Evolutionary conservation across 257 asterid genomes (phyloP).

Genomic region (Nicotiana paniculata): DNA sequence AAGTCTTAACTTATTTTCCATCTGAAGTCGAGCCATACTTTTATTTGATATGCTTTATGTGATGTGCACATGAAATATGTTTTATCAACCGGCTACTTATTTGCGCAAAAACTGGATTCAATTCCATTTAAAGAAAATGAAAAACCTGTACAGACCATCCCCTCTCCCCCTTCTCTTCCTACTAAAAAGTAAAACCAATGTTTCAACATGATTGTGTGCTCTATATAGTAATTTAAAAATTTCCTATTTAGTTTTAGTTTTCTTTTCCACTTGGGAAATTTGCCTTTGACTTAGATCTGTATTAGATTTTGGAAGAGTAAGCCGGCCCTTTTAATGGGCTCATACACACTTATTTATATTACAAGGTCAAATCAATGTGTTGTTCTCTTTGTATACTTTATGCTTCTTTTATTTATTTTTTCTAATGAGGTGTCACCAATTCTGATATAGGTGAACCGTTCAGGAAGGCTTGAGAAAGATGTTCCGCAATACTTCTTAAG

Average conservation of each 20-base stretch:
- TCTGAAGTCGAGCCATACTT: not conserved
- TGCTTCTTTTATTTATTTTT: constrained; percentile 14
- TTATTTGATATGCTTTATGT: not conserved
- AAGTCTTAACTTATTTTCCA: not conserved
- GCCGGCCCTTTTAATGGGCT: not conserved
- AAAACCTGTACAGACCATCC: too few relatives aligned
- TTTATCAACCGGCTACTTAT: too few relatives aligned
- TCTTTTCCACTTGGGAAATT: not conserved
- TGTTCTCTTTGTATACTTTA: constrained; percentile 4
- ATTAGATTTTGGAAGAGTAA: not conserved
- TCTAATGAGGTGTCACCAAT: constrained; percentile 18
- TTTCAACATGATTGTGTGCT: not conserved
- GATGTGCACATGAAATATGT: not conserved
- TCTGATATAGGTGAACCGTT: constrained; percentile 73
- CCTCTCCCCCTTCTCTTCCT: too few relatives aligned
- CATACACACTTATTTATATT: not conserved
- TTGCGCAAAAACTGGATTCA: too few relatives aligned
- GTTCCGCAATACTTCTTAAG: constrained; percentile 74
- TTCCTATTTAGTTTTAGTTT: not conserved
- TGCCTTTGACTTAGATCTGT: not conserved
- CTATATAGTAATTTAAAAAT: not conserved
- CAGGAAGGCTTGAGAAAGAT: constrained; percentile 74
- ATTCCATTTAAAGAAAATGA: too few relatives aligned
- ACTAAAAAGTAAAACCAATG: not conserved
- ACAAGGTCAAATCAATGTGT: constrained; percentile 5